Conservation (phyloP, 495 filamentous ascomycete genomes). For the Gamarada debralockiae region DNA sequence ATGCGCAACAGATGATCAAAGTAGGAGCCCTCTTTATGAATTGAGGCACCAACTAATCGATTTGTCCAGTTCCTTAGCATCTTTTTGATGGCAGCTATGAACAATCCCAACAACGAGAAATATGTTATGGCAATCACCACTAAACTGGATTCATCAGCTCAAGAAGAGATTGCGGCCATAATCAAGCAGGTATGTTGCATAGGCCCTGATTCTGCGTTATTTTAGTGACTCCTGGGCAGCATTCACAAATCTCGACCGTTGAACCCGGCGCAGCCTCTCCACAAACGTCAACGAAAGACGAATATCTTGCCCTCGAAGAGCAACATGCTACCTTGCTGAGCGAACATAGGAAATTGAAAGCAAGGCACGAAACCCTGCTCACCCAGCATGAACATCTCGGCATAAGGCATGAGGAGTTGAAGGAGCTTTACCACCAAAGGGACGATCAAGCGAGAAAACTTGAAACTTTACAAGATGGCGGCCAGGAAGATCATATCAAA, state of each 20-base stretch:
- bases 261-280: slow-evolving; percentile 28
- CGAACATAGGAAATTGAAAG: slow-evolving; percentile 49
- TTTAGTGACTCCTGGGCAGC: neutral
- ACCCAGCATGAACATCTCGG: slow-evolving; percentile 54
- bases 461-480: slow-evolving; percentile 8
- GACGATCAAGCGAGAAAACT: slow-evolving; percentile 39
- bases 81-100: slow-evolving; percentile 58
- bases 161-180: slow-evolving; percentile 44
- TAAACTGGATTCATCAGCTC: slow-evolving; percentile 37
- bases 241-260: slow-evolving; percentile 11
- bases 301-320: slow-evolving; percentile 51
- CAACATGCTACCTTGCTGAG: slow-evolving; percentile 34
- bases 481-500: slow-evolving; percentile 10
- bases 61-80: slow-evolving; percentile 57
- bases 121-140: slow-evolving; percentile 51
- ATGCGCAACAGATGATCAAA: slow-evolving; percentile 18
- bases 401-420: slow-evolving; percentile 56
- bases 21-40: slow-evolving; percentile 8
- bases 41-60: slow-evolving; percentile 15
- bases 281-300: slow-evolving; percentile 35
- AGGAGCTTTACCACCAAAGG: slow-evolving; percentile 53
- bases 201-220: neutral
- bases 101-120: slow-evolving; percentile 47
- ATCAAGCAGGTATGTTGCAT: slow-evolving; percentile 37
- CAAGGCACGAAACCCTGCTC: slow-evolving; percentile 49